Conservation (phyloP, 2,329 filamentous ascomycete species). For the Colletotrichum cereale region DNA sequence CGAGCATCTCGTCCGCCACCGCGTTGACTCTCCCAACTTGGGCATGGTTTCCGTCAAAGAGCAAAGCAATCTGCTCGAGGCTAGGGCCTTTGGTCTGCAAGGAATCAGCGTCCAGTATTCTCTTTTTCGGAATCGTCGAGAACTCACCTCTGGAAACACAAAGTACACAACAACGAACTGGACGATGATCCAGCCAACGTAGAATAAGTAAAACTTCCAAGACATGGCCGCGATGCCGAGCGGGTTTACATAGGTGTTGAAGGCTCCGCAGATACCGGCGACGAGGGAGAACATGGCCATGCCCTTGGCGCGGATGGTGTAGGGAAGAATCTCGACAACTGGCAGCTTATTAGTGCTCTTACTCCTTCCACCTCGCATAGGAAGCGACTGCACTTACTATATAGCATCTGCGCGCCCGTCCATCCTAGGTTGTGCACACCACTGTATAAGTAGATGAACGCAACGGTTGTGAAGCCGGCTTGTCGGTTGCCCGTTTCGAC, state of each 20-base stretch:
- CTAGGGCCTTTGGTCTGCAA: slow-evolving; percentile 41
- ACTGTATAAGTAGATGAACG: slow-evolving; percentile 38
- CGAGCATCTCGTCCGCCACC: slow-evolving; percentile 34
- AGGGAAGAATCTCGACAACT: slow-evolving; percentile 64
- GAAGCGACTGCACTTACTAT: slow-evolving; percentile 1
- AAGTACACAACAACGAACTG: slow-evolving; percentile 55
- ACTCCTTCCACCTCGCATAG: too few species aligned
- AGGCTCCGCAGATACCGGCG: slow-evolving; percentile 40
- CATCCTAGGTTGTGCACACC: slow-evolving; percentile 39
- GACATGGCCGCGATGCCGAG: slow-evolving; percentile 62
- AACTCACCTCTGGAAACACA: slow-evolving; percentile 40
- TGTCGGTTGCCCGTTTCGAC: slow-evolving; percentile 32
- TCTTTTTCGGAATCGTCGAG: fast-evolving
- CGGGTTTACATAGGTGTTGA: slow-evolving; percentile 60
- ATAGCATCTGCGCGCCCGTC: slow-evolving; percentile 38
- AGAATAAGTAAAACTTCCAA: slow-evolving; percentile 70
- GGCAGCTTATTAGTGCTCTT: neutral
- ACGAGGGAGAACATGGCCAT: slow-evolving; percentile 49
- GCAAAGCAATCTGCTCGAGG: slow-evolving; percentile 42
- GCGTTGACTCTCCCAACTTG: slow-evolving; percentile 26
- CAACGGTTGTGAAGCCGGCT: slow-evolving; percentile 28
- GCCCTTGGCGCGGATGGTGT: slow-evolving; percentile 63
- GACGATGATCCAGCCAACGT: slow-evolving; percentile 53
- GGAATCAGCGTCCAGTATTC: neutral
- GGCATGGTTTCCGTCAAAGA: slow-evolving; percentile 40